Conservation (phyloP, 306 rosid species). For the Calophaca sinica region DNA sequence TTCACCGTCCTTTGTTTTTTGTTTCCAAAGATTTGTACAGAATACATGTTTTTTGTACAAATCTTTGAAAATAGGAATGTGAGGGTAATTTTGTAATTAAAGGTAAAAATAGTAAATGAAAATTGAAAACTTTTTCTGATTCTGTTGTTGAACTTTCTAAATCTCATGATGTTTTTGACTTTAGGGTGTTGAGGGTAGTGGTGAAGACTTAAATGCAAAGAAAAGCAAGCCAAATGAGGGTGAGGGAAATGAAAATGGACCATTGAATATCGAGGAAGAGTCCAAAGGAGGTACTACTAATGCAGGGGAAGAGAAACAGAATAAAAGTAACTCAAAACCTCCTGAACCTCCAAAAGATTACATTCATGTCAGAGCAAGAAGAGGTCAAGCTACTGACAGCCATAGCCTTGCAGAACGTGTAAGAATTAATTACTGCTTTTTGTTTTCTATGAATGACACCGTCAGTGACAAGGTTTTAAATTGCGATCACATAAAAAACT, state of each 20-base stretch:
- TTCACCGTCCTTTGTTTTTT: no score
- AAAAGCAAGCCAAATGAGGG: constrained; percentile 58
- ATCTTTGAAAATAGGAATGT: no score
- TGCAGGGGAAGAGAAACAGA: constrained; percentile 61
- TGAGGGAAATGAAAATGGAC: constrained; percentile 55
- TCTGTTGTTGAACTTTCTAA: not conserved
- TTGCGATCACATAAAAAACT: no score
- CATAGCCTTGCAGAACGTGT: constrained; percentile 99
- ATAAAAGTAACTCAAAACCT: constrained; percentile 64
- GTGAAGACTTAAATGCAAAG: constrained; percentile 63
- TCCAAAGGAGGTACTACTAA: constrained; percentile 42
- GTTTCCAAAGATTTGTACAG: no score
- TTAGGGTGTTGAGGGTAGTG: constrained; percentile 62
- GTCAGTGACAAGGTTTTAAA: no score
- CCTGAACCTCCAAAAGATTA: constrained; percentile 88
- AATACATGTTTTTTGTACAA: no score
- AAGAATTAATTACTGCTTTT: constrained; percentile 38
- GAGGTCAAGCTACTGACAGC: constrained; percentile 99
- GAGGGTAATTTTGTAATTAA: no score
- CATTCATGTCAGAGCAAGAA: constrained; percentile 98
- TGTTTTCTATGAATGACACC: constrained; percentile 3
- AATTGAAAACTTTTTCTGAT: not conserved
- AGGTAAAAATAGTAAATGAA: no score
- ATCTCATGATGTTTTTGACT: not conserved
- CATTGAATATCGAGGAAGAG: constrained; percentile 68